Evolutionary conservation across 2,329 filamentous ascomycete genomes (phyloP), one percentile per base, ranked within the genome.

Genomic region (Aspergillus aculeatus): DNA sequence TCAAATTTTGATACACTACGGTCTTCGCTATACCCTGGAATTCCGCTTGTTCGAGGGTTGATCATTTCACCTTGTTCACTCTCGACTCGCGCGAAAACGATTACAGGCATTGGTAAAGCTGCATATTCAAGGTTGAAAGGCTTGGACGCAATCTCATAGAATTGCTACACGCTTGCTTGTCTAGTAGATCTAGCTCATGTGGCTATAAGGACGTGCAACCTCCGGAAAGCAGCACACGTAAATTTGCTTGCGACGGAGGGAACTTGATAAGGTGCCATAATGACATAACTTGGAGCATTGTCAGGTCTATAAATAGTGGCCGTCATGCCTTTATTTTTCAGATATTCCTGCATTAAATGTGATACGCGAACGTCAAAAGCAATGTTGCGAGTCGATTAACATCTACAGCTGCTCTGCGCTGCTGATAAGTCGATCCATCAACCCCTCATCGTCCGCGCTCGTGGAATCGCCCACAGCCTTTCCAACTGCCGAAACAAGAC

Each of bases 391-490:
- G 10, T 49, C 3, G 1, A 35, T 14, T 12, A 38, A 26, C 26
- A 49, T n/a, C 57, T 71, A 75, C 59, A 75, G 50, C 58, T 75
- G 70, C 64, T 72, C 73, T 47, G 69, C 71, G 59, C 68, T 72
- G 23, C 64, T 69, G 56, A 74, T 60, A 35, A 77, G 66, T 12
- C 69, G 68, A 44, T 73, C 69, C 57, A 76, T 61, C 24, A 74
- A 60, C 5, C 48, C 60, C 19, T 70, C 69, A 32, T 68, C 62
- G 12, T 68, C 62, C 7, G 23, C 63, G 51, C 24, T 49, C 47
- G 23, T 54, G 16, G 60, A 54, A 19, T 56, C 62, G 10, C 60
- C 56, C 47, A 75, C 62, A 38, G 75, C 61, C 9, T 65, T 69
- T 32, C 68, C 68, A 62, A 79, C 67, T 53, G 69, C 61, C 35